phyloP scores from a whole-genome alignment of 441 rosid species.

The Erodium texanum region DNA sequence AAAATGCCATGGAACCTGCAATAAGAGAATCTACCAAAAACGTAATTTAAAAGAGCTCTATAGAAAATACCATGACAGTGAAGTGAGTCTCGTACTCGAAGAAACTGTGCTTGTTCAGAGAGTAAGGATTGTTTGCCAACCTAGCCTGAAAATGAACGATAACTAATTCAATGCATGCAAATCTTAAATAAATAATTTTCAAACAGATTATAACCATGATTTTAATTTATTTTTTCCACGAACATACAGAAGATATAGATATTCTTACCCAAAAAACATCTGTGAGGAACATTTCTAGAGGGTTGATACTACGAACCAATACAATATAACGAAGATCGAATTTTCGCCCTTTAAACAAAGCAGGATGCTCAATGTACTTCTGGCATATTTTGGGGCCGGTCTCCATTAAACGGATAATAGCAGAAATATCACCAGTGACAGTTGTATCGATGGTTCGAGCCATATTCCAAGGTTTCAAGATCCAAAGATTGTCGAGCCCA shows the following conservation, averaged over 20 bases:
- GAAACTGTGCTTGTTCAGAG: constrained; percentile 66
- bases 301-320: constrained; percentile 61
- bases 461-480: constrained; percentile 98
- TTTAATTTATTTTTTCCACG: background rate
- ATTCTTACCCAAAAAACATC: constrained; percentile 80
- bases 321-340: constrained; percentile 82
- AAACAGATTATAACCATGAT: background rate
- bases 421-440: constrained; percentile 63
- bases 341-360: constrained; percentile 69
- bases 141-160: constrained; percentile 51
- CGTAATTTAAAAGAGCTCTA: constrained; percentile 14
- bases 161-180: constrained; percentile 9
- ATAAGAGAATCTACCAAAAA: constrained; percentile 1
- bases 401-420: constrained; percentile 88
- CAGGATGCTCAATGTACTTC: constrained; percentile 90
- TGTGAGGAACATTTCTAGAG: constrained; percentile 66
- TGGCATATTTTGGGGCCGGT: constrained; percentile 98
- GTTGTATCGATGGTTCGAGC: constrained; percentile 91
- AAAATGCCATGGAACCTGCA: background rate
- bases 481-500: constrained; percentile 67
- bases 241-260: background rate
- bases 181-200: background rate
- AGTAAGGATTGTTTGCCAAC: constrained; percentile 72
- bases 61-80: constrained; percentile 77
- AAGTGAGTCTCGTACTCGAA: constrained; percentile 97